phyloP scores from a whole-genome alignment of 1,284 basidiomycete genomes.

The Exsudoporus floridanus region DNA sequence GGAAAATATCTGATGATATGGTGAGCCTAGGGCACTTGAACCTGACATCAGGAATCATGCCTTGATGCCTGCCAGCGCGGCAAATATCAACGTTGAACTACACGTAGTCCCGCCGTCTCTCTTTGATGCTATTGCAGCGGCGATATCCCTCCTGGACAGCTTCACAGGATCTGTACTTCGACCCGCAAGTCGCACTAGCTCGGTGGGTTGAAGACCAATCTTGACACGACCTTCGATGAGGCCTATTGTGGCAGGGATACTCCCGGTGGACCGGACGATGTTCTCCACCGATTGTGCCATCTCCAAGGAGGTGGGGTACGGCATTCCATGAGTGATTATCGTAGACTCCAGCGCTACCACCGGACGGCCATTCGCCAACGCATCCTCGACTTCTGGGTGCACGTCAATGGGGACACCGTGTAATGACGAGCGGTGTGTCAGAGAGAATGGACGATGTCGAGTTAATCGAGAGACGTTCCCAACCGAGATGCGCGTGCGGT shows the following conservation, averaged over 20 bases:
- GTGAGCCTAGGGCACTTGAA: constrained; percentile 2
- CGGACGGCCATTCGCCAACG: constrained; percentile 57
- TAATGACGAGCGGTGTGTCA: background rate
- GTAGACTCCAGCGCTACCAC: constrained; percentile 84
- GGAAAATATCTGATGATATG: constrained; percentile 61
- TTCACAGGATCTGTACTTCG: constrained; percentile 60
- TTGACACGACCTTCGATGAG: constrained; percentile 83
- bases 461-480: constrained; percentile 3
- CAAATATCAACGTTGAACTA: constrained; percentile 82
- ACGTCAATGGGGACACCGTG: constrained; percentile 55
- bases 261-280: constrained; percentile 76
- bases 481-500: constrained; percentile 4
- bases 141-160: constrained; percentile 87
- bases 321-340: constrained; percentile 91
- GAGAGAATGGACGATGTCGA: constrained; percentile 9
- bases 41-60: constrained; percentile 32
- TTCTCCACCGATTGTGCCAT: constrained; percentile 75
- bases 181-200: constrained; percentile 76
- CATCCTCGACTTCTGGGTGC: constrained; percentile 78
- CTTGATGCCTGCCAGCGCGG: constrained; percentile 82
- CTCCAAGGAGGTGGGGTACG: constrained; percentile 74
- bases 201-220: constrained; percentile 70
- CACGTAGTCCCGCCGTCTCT: constrained; percentile 90
- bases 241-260: constrained; percentile 89
- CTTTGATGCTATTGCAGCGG: constrained; percentile 66